Evolutionary conservation across 2,329 filamentous ascomycete genomes (phyloP), one percentile per base, ranked within the genome.

Genomic region (Colletotrichum sojae): DNA sequence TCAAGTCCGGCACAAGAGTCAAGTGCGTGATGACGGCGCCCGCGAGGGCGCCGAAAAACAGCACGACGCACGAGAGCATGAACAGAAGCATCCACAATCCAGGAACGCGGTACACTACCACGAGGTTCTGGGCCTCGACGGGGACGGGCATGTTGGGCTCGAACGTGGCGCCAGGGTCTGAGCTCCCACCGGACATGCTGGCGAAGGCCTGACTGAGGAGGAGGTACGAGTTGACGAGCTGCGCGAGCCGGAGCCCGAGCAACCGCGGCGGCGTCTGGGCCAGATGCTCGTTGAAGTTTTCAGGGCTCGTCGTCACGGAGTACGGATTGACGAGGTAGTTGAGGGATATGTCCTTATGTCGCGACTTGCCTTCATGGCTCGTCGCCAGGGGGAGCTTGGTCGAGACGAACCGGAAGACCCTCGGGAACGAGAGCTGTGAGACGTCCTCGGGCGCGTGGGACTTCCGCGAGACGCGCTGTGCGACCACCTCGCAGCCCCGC

Each of bases 161-260:
- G 25, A 57, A 55, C 9, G 15, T 16, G 15, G 52, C 56, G 8
- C n/a, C 36, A 3, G 20, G 22, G 5, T 46, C 56, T 15, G n/a
- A 27, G 22, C 25, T 61, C 27, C 36, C 48, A 18, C 36, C 22
- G 2, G 40, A 15, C n/a, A 51, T 40, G 12, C 31, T 48, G 15
- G 15, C 18, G 48, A 39, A 59, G 9, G 40, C 31, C 31, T 69
- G 66, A 31, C 59, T 60, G 2, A 70, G 58, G n/a, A 67, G 20
- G 1, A 58, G 20, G n/a, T 65, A 59, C 12, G 54, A 54, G 40
- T 57, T 64, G 8, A 69, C 27, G 12, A 69, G 12, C 49, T 59
- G 66, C 5, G 36, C 55, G 4, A 69, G 27, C 5, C 66, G 61
- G 9, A 36, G 4, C 5, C 66, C 55, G 15, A 69, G 46, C 22